Base-by-base conservation (phyloP, 768 basidiomycete species). In the Tubosaeta sp. region DNA sequence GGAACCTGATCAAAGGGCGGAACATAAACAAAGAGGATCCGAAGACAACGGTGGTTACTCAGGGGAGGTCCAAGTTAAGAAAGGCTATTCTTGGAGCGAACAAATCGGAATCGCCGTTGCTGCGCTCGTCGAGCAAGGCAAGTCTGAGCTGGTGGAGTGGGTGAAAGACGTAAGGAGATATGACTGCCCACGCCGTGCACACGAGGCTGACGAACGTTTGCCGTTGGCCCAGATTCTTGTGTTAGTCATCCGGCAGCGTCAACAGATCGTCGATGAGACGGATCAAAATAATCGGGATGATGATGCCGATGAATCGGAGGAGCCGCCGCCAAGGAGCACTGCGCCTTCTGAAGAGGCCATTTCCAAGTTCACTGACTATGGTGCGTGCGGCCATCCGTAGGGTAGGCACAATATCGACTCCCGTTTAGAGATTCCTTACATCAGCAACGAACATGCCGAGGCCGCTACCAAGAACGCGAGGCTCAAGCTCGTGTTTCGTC, bases 11-110 rank as follows among this genome's bases (percentile, higher is more conserved):
- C 58, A 56, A 55, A 83, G 70, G 59, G 71, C 49, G 61, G 63
- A 35, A 70, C 74, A 44, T 68, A 63, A 48, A 47, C 59, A 25
- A 12, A 58, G 72, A 44, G 51, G 42, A 6, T 48, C 61, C 18
- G 65, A 66, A 44, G 79, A 81, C 55, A 32, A 29, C 51, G 71
- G 64, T 12, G 66, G 69, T 44, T 76, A 76, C 64, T 78, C 82
- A 34, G 77, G 74, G 13, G 93, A 94, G 46, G 79, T 95, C 25
- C 75, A 81, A 53, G 82, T 95, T 55, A 88, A 89, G 75, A 90
- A 90, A 59, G 91, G 90, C 6, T 86, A 90, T 69, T 82, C 87
- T 14, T 88, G 86, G 84, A 91, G 84, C 58, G 86, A 97, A 61
- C 85, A 97, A 67, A 74, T 98, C 42, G 94, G 89, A 3, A 90